phyloP scores from a whole-genome alignment of 1,284 basidiomycete species.

The Malassezia arunalokei region DNA sequence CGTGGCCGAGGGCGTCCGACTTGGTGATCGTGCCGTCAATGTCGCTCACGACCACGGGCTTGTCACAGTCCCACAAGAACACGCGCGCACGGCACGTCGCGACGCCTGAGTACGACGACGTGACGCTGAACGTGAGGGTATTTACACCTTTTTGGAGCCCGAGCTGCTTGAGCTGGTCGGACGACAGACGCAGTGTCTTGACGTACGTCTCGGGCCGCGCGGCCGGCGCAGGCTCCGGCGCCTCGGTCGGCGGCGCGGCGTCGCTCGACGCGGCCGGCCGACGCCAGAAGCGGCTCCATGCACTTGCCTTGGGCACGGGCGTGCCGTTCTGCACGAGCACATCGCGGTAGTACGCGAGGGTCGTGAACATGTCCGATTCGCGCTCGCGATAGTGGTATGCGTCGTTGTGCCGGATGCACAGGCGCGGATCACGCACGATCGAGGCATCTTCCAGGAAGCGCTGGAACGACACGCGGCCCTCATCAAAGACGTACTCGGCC shows the following conservation, averaged over 20 bases:
- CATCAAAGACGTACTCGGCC: conserved; percentile 45
- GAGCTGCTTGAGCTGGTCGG: conserved; percentile 61
- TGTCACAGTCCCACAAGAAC: conserved; percentile 85
- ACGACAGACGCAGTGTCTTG: conserved; percentile 78
- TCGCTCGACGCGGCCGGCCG: conserved; percentile 7
- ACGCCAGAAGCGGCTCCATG: conserved; percentile 26
- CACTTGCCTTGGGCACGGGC: conserved; percentile 19
- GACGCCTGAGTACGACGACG: conserved; percentile 66
- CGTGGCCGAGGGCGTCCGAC: conserved; percentile 91
- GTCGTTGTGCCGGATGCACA: conserved; percentile 50
- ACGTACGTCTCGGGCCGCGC: conserved; percentile 58
- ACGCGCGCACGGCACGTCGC: conserved; percentile 75
- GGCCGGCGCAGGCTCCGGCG: neutral
- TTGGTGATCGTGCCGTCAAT: conserved; percentile 95
- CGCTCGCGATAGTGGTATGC: conserved; percentile 51
- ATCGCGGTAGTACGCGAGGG: conserved; percentile 43
- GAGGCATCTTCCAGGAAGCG: conserved; percentile 49
- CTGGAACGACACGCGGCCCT: conserved; percentile 50
- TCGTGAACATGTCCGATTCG: conserved; percentile 50
- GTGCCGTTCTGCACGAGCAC: conserved; percentile 43
- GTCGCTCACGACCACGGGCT: conserved; percentile 85
- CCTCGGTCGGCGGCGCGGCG: neutral
- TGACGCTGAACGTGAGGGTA: conserved; percentile 80
- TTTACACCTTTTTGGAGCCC: conserved; percentile 80
- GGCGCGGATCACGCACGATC: conserved; percentile 49